Evolutionary conservation across 2,329 filamentous ascomycete genomes (phyloP).

Genomic region (Daldinia sp.): DNA sequence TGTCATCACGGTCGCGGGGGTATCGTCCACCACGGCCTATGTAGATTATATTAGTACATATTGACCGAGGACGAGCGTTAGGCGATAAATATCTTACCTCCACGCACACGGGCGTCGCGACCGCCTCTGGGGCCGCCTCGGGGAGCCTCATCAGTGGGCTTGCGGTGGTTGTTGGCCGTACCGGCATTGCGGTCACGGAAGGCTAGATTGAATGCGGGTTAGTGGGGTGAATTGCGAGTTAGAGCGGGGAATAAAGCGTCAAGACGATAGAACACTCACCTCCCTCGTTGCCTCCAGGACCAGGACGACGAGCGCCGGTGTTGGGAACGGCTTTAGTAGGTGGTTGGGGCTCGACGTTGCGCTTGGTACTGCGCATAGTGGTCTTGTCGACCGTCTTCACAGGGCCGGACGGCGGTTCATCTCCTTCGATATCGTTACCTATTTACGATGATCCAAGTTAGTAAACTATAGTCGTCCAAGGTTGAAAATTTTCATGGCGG

Average conservation of each 20-base stretch:
- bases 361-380: conserved; percentile 77
- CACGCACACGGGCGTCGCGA: conserved; percentile 69
- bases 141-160: conserved; percentile 74
- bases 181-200: conserved; percentile 90
- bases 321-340: conserved; percentile 57
- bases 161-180: conserved; percentile 81
- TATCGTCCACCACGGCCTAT: conserved; percentile 63
- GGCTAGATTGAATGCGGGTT: conserved; percentile 59
- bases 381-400: conserved; percentile 91
- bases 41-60: conserved; percentile 27
- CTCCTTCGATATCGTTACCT: conserved; percentile 69
- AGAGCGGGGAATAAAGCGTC: not conserved
- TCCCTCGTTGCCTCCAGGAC: conserved; percentile 80
- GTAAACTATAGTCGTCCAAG: conserved; percentile 20
- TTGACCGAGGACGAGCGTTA: not conserved
- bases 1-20: conserved; percentile 64
- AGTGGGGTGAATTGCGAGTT: conserved; percentile 7
- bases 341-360: conserved; percentile 81
- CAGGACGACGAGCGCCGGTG: conserved; percentile 62
- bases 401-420: conserved; percentile 80
- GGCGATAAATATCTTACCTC: conserved; percentile 55
- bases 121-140: conserved; percentile 66
- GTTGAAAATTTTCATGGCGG: conserved; percentile 38
- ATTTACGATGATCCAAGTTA: conserved; percentile 43
- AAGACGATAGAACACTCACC: conserved; percentile 66